These are phyloP conservation scores for Tetrahymena malaccensis DNA, from an alignment of 73 alveolate genomes.

Conservation along the genomic window DNA sequence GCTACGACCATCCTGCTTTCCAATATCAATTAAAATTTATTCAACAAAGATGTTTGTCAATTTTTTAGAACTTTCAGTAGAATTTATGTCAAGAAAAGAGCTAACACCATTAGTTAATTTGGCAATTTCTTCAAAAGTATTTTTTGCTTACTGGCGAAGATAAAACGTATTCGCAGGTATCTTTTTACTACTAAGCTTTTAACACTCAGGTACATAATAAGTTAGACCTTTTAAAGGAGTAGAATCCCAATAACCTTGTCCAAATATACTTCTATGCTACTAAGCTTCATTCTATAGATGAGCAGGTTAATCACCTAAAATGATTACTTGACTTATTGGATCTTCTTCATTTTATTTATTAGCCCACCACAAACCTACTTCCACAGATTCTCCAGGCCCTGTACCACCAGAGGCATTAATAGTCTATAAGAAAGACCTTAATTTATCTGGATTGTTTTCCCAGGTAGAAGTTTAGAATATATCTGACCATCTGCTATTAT, in stretches of 20 bases:
- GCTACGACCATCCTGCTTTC: not conserved
- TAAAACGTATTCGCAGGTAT: not conserved
- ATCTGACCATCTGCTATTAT: not conserved
- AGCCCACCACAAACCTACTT: not conserved
- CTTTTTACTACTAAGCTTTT: not conserved
- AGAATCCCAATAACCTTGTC: not conserved
- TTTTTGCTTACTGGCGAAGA: not conserved
- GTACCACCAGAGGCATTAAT: not conserved
- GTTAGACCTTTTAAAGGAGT: not conserved
- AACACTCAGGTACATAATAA: not conserved
- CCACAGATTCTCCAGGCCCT: not conserved
- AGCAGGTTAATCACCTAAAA: not conserved
- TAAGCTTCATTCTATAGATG: not conserved
- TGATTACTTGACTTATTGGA: not conserved
- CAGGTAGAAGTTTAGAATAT: not conserved
- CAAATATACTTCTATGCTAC: not conserved
- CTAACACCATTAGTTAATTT: not conserved
- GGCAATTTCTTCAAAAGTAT: too few species aligned
- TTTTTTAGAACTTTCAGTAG: not conserved
- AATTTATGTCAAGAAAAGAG: not conserved
- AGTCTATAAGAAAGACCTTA: not conserved
- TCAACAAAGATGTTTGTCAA: not conserved
- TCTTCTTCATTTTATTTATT: not conserved
- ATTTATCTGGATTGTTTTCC: not conserved
- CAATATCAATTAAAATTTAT: not conserved